Evolutionary conservation across 2,329 filamentous ascomycete genomes (phyloP).

Genomic region (Colletotrichum navitas): DNA sequence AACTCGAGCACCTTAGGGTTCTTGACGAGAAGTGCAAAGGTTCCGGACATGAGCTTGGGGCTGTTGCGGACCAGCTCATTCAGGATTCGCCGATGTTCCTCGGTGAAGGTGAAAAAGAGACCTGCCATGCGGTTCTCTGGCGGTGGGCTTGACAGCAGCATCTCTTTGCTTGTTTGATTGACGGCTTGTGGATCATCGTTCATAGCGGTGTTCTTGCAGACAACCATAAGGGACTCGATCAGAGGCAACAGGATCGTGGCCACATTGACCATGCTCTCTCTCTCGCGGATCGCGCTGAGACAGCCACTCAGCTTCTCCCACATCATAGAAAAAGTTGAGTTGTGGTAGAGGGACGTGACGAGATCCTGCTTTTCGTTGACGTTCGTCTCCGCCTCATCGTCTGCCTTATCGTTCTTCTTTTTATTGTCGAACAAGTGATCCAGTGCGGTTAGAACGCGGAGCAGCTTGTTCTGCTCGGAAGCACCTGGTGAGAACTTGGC

Average conservation of each 20-base stretch:
- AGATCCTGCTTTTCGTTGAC: conserved; percentile 82
- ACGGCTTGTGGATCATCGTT: conserved; percentile 69
- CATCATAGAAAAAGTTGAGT: conserved; percentile 87
- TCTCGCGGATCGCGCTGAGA: conserved; percentile 86
- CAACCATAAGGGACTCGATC: conserved; percentile 98
- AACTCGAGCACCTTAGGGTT: conserved; percentile 99
- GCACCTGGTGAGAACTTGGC: conserved; percentile 96
- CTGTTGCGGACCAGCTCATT: conserved; percentile 98
- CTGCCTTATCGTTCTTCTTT: conserved; percentile 64
- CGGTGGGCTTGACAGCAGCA: conserved; percentile 77
- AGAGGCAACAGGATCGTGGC: conserved; percentile 94
- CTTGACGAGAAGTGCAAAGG: conserved; percentile 94
- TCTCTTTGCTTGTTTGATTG: conserved; percentile 67
- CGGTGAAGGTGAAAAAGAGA: conserved; percentile 97
- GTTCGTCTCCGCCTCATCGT: conserved; percentile 63
- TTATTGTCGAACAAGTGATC: conserved; percentile 96
- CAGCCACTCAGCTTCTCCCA: conserved; percentile 95
- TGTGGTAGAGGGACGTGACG: conserved; percentile 89
- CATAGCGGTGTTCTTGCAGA: conserved; percentile 96
- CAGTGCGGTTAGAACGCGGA: conserved; percentile 91
- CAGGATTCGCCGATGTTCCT: conserved; percentile 96
- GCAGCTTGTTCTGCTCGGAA: conserved; percentile 95
- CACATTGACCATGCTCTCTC: conserved; percentile 96
- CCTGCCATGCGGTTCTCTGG: conserved; percentile 87
- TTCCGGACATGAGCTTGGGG: conserved; percentile 98